Evolutionary conservation across 305 asterid genomes (phyloP), one percentile per base, ranked within the genome.

Genomic region (Fraxinus nigra): DNA sequence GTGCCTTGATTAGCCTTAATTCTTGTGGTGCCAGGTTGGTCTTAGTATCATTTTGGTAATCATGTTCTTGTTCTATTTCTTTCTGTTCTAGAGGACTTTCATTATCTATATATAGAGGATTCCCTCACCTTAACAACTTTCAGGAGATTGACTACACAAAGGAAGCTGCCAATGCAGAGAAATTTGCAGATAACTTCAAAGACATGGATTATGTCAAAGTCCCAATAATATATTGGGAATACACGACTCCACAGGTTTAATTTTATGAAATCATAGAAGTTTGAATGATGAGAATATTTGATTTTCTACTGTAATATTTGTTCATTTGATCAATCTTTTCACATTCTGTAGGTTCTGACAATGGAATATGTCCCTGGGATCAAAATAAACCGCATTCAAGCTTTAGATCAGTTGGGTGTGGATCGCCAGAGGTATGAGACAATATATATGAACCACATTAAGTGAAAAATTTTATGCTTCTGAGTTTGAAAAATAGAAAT

Each of bases 351-450:
- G 98, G 87, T 94, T 84, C 86, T 94, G 82, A 89, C 95, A 4
- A 94, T 94, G 98, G 98, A 94, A 84, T 94, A 94, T 82, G 97
- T 94, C 18, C 97, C 98, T 4, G 98, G 97, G 77, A 94, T 94
- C 81, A 94, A 94, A 90, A 93, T 94, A 86, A 94, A 94, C 87
- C 91, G 98, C 89, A 93, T 93, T 84, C 89, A 91, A 86, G 98
- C 97, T 56, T 83, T 94, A 78, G 97, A 94, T 82, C 94, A 94
- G 83, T 84, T 94, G 83, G 98, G 98, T 72, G 98, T 94, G 75
- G 98, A 94, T 85, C 96, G 97, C 56, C 81, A 89, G 88, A 91
- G 93, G 98, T 90, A 82, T 69, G 33, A 54, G 54, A 24, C 28
- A 3, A 7, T 35, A 75, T 80, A 16, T 78, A 26, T 70, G 48